Conservation (phyloP, 192 early-diverging fungal species). For the Podila epicladia region DNA sequence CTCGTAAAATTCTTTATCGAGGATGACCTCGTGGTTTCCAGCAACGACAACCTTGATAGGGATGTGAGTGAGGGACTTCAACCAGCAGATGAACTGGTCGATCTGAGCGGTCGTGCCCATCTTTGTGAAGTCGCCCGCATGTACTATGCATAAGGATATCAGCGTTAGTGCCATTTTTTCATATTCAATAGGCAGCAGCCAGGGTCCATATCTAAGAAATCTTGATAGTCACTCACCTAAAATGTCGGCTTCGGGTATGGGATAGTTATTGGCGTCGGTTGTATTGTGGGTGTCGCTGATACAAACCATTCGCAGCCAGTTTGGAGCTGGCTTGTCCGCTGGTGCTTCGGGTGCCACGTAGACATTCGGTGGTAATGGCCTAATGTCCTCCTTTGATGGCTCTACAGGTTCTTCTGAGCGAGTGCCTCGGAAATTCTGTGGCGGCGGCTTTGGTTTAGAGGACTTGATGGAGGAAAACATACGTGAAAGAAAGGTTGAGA, state of each 20-base stretch:
- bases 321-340: slow-evolving; percentile 19
- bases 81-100: slow-evolving; percentile 22
- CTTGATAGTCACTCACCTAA: slow-evolving; percentile 14
- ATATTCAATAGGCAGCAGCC: neutral
- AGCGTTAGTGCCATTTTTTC: neutral
- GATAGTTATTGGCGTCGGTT: slow-evolving; percentile 17
- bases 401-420: neutral
- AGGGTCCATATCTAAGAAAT: neutral
- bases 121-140: slow-evolving; percentile 43
- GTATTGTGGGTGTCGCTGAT: slow-evolving; percentile 46
- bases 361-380: slow-evolving; percentile 12
- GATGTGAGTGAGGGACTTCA: slow-evolving; percentile 29
- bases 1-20: slow-evolving; percentile 39
- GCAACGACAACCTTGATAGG: slow-evolving; percentile 37
- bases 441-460: slow-evolving; percentile 18
- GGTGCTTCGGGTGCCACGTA: slow-evolving; percentile 5
- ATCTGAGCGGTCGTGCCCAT: slow-evolving; percentile 31
- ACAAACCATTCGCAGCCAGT: slow-evolving; percentile 43
- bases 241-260: slow-evolving; percentile 36
- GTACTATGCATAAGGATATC: slow-evolving; percentile 16
- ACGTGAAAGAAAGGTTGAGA: neutral
- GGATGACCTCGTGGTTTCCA: slow-evolving; percentile 38
- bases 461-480: slow-evolving; percentile 4
- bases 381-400: neutral
- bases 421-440: slow-evolving; percentile 9